These are phyloP conservation scores for Hypoxylon sp. DNA, from an alignment of 2,329 filamentous ascomycete species.

Conservation along the genomic window DNA sequence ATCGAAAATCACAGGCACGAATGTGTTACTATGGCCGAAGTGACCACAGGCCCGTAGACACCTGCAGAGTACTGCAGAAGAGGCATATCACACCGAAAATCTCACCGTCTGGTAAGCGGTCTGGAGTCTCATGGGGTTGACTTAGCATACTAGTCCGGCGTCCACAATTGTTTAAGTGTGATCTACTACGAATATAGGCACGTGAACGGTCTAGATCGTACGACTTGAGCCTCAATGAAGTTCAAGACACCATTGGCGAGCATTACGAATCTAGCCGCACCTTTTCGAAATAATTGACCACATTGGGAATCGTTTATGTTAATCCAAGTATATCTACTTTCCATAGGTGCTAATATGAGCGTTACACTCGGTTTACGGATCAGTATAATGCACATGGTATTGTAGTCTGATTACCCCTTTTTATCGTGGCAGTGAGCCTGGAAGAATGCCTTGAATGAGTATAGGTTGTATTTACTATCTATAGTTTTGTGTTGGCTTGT, in stretches of 20 bases:
- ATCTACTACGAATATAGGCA: conserved; percentile 8
- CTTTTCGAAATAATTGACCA: not conserved
- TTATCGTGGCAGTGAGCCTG: not conserved
- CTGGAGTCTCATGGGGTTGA: not conserved
- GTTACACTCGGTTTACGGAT: not conserved
- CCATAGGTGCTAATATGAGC: not conserved
- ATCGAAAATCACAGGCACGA: conserved; percentile 10
- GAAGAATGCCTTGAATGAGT: conserved; percentile 1
- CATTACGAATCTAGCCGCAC: not conserved
- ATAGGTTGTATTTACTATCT: conserved; percentile 1
- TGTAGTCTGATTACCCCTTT: not conserved
- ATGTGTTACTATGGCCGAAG: conserved; percentile 34
- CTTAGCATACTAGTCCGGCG: not conserved
- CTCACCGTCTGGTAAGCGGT: conserved; percentile 14
- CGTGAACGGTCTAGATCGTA: not conserved
- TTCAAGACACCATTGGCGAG: not conserved
- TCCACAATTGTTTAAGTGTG: not conserved
- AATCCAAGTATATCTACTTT: not conserved
- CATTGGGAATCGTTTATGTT: not conserved
- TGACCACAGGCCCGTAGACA: conserved; percentile 42
- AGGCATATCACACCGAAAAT: conserved; percentile 36
- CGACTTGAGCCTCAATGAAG: conserved; percentile 5
- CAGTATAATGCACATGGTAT: not conserved
- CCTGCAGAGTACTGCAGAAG: conserved; percentile 44
- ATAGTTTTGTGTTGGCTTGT: not conserved